Evolutionary conservation across 129 eudicot species (phyloP), one percentile per base, ranked within the genome.

Genomic region (Lactuca sativa): DNA sequence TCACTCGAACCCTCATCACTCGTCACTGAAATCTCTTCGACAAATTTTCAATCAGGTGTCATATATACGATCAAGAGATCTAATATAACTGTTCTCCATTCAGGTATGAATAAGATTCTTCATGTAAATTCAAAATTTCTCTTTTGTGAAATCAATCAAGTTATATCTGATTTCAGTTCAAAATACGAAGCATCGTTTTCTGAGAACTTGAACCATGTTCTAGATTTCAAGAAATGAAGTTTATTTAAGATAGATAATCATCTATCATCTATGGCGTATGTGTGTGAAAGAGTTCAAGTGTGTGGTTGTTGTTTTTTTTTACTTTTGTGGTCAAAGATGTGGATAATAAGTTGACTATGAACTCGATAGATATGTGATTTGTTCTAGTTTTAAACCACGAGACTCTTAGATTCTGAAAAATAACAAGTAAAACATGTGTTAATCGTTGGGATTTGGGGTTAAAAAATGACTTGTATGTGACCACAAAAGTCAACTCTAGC

Each of bases 31-130:
- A 59, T 15, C 34, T 58, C 36, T 18, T 16, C 6, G 0, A 52
- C 6, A 15, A 11, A 12, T 48, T 63, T 73, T 13, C 12, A 13
- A 38, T 62, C 17, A 7, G n/a, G 6, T 5, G 31, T 48, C 14
- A 17, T 9, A 49, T 52, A 9, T 52, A 51, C 34, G 36, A 47
- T 47, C 52, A 47, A 47, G 0, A 47, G n/a, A 8, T 43, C 31
- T 7, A 13, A 37, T 47, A 7, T 31, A 21, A 21, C 63, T 52
- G 56, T 62, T 73, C 25, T 2, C 10, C 66, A 34, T 37, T 72
- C 68, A 72, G 70, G 77, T 72, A 72, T 54, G 61, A 25, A 15
- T 25, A 48, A 15, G 9, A 68, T 16, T 54, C 16, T 33, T 13
- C 32, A n/a, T 17, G 21, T 48, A 9, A 10, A 38, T 55, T 2